Conservation (phyloP, 495 filamentous ascomycete genomes). For the Bombardia bombarda region DNA sequence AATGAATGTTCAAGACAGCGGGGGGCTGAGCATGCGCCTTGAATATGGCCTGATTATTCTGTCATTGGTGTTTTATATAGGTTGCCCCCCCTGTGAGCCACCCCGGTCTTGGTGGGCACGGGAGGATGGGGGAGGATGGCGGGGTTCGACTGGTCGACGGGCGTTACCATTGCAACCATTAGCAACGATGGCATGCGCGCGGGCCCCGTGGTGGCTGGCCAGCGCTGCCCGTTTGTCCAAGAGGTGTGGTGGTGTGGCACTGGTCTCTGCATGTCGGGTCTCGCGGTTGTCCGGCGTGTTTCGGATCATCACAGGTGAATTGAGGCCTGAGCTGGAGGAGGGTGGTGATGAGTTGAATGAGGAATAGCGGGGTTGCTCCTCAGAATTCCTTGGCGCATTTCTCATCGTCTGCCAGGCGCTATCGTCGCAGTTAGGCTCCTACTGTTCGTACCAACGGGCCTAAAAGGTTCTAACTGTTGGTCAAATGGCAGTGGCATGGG, state of each 20-base stretch:
- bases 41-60: conserved; percentile 7
- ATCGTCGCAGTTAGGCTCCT: too few relatives aligned
- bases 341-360: too few relatives aligned
- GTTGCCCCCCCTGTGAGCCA: neutral
- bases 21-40: neutral
- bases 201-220: neutral
- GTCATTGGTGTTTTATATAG: conserved; percentile 9
- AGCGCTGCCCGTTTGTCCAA: neutral
- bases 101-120: neutral
- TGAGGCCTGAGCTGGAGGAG: too few relatives aligned
- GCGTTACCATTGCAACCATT: neutral
- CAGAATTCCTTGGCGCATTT: too few relatives aligned
- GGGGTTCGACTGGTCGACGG: neutral
- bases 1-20: neutral
- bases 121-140: neutral
- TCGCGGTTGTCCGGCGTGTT: neutral
- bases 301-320: neutral
- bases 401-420: too few relatives aligned
- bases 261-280: neutral
- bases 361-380: too few relatives aligned
- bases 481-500: too few relatives aligned
- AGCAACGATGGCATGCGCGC: neutral
- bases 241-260: neutral
- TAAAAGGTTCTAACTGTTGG: too few relatives aligned
- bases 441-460: too few relatives aligned